Percentiles rank a stretch among this genome's conserved stretches.
These are phyloP conservation scores for Blastobotrys aristatus DNA, from an alignment of 1,139 yeast genomes.

Conservation along the genomic window DNA sequence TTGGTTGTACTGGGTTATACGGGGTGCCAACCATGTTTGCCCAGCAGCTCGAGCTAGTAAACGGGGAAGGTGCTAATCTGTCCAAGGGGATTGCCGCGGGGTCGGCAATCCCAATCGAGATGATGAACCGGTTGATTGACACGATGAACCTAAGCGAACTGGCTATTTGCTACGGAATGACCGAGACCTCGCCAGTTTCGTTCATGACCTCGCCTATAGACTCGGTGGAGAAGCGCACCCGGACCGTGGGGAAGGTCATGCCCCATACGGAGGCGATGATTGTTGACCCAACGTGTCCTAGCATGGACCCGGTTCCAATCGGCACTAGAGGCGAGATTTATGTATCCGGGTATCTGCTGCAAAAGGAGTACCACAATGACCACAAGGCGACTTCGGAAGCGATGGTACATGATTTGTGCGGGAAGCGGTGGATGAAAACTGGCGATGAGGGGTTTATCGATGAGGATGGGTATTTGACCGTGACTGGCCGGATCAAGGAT, in stretches of 20 bases:
- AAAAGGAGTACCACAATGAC: conserved; percentile 28
- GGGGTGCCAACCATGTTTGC: conserved; percentile 37
- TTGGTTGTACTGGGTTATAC: conserved; percentile 27
- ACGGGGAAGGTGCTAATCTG: conserved; percentile 26
- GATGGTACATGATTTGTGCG: conserved; percentile 26
- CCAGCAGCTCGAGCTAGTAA: conserved; percentile 29
- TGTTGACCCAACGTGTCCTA: conserved; percentile 22
- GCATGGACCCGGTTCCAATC: conserved; percentile 26
- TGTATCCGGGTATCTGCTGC: conserved; percentile 31
- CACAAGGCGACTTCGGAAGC: conserved; percentile 29
- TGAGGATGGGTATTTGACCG: conserved; percentile 29
- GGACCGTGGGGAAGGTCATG: conserved; percentile 26
- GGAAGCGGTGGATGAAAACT: conserved; percentile 34
- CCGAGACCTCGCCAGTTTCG: conserved; percentile 35
- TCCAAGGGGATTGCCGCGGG: conserved; percentile 35
- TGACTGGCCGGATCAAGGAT: conserved; percentile 36
- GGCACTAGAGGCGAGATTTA: conserved; percentile 31
- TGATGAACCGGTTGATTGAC: conserved; percentile 27
- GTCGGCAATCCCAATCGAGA: conserved; percentile 31
- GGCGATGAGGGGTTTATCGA: conserved; percentile 36
- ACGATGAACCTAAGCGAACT: conserved; percentile 26
- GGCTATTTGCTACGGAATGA: conserved; percentile 36
- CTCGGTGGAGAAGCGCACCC: conserved; percentile 26
- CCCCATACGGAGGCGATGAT: conserved; percentile 32
- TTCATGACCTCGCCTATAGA: conserved; percentile 32